Evolutionary conservation across 208 protist species (phyloP), one percentile per base, ranked within the genome.

Genomic region (Herpetomonas tarakana): DNA sequence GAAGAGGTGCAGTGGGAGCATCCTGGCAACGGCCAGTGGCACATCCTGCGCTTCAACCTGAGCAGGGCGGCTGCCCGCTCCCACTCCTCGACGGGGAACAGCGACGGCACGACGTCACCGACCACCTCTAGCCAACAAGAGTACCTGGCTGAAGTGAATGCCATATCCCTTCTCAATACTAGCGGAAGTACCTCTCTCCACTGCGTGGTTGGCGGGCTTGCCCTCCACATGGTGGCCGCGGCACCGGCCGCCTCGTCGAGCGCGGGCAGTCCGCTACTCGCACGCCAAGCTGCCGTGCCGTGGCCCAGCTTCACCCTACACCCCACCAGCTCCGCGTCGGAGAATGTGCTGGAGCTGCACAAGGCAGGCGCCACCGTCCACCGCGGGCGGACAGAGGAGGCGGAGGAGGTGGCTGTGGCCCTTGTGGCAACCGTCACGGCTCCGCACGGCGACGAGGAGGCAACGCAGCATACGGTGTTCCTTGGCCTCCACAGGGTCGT

Each of bases 161-260:
- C 58, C 19, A 45, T 79, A 4, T 19, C 67, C 1, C 30, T 79
- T 3, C 26, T 57, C 18, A 79, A 79, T 30, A 45, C 30, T 0
- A 74, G 64, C 30, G 11, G 25, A 28, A 49, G 51, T 30, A 30
- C 61, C 12, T 58, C 71, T 22, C 27, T 84, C 21, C 22, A 7
- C 11, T 75, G 78, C 55, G 68, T 61, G 30, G 26, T 88, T 4
- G 81, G 81, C 22, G 81, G 65, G 12, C 24, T 88, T 14, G 70
- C 58, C 11, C 18, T 79, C 21, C 26, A 53, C 45, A 2, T 26
- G 16, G 50, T 44, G 16, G 29, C 2, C 62, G 19, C 55, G 26
- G 41, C 69, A 62, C 14, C n/a, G n/a, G 0, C 11, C 31, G 1
- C 2, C 25, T 16, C 11, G 9, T 16, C 9, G 35, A 4, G 11